Conservation (phyloP, 2,329 filamentous ascomycete genomes). For the Lecanicillium sp. region DNA sequence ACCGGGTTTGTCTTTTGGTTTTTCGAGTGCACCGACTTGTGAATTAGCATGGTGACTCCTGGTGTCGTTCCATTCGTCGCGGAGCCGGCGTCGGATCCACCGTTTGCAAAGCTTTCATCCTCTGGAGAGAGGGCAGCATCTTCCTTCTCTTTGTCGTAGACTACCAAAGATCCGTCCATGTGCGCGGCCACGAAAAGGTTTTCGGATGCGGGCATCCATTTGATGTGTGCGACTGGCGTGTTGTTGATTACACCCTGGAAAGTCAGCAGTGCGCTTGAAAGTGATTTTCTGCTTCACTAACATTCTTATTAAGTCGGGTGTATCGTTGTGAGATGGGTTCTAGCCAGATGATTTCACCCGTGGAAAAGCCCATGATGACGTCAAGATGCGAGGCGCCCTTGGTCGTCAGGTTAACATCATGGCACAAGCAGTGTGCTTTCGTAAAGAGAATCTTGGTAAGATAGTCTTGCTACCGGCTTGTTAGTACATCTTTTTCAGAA, state of each 20-base stretch:
- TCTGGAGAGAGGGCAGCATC: slow-evolving; percentile 74
- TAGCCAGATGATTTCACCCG: slow-evolving; percentile 97
- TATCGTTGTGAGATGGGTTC: slow-evolving; percentile 96
- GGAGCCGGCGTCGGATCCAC: slow-evolving; percentile 54
- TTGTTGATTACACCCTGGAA: slow-evolving; percentile 76
- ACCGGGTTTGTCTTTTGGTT: slow-evolving; percentile 94
- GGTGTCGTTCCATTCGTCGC: slow-evolving; percentile 29
- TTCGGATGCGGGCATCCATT: slow-evolving; percentile 92
- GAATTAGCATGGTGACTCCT: slow-evolving; percentile 57
- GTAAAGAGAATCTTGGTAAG: slow-evolving; percentile 95
- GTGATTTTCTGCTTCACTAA: slow-evolving; percentile 30
- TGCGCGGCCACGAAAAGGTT: slow-evolving; percentile 88
- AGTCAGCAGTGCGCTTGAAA: slow-evolving; percentile 6
- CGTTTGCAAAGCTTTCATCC: slow-evolving; percentile 36
- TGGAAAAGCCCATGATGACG: slow-evolving; percentile 91
- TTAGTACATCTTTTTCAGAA: not conserved
- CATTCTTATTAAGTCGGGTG: slow-evolving; percentile 91
- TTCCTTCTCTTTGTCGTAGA: slow-evolving; percentile 97
- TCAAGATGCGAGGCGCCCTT: slow-evolving; percentile 78
- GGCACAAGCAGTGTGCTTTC: slow-evolving; percentile 89
- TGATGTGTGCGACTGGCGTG: slow-evolving; percentile 78
- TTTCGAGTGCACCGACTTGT: slow-evolving; percentile 88
- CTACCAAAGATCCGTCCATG: slow-evolving; percentile 82
- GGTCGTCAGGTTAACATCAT: slow-evolving; percentile 82
- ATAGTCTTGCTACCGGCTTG: slow-evolving; percentile 62